Conservation (phyloP, 495 filamentous ascomycete genomes). For the Aspergillus sparsus region DNA sequence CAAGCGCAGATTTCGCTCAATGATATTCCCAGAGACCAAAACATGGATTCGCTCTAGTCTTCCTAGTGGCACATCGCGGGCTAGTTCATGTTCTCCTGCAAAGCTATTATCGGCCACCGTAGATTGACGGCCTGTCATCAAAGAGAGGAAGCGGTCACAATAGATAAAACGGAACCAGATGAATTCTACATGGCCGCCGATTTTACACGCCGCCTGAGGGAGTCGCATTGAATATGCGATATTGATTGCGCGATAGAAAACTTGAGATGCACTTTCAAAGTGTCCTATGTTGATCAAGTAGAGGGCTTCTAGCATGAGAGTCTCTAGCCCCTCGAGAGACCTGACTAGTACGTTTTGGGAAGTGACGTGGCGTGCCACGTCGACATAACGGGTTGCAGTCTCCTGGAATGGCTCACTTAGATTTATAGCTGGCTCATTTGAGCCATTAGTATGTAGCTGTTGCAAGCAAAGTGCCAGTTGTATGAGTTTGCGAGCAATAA, state of each 20-base stretch:
- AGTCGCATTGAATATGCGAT: slow-evolving; percentile 45
- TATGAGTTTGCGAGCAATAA: slow-evolving; percentile 48
- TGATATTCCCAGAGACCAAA: slow-evolving; percentile 33
- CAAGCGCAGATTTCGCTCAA: slow-evolving; percentile 46
- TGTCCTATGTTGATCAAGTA: slow-evolving; percentile 47
- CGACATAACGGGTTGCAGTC: slow-evolving; percentile 35
- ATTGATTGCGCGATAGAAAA: slow-evolving; percentile 41
- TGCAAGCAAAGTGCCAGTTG: slow-evolving; percentile 51
- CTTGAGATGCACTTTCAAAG: slow-evolving; percentile 45
- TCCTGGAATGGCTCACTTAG: slow-evolving; percentile 32
- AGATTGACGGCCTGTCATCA: slow-evolving; percentile 50
- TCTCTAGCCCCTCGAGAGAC: slow-evolving; percentile 54
- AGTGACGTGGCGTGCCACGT: slow-evolving; percentile 41
- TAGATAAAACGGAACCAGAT: slow-evolving; percentile 48
- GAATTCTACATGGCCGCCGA: slow-evolving; percentile 22
- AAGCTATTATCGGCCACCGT: slow-evolving; percentile 28
- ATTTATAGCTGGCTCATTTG: slow-evolving; percentile 27
- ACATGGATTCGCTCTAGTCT: slow-evolving; percentile 37
- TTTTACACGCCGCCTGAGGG: slow-evolving; percentile 7
- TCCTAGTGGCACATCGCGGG: slow-evolving; percentile 29
- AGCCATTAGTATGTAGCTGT: slow-evolving; percentile 36
- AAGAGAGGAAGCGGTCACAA: slow-evolving; percentile 46
- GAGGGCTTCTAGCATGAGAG: slow-evolving; percentile 43
- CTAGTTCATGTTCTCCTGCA: slow-evolving; percentile 25
- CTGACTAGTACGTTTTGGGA: slow-evolving; percentile 52